phyloP scores from a whole-genome alignment of 306 rosid genomes.

The Canavalia ensiformis region DNA sequence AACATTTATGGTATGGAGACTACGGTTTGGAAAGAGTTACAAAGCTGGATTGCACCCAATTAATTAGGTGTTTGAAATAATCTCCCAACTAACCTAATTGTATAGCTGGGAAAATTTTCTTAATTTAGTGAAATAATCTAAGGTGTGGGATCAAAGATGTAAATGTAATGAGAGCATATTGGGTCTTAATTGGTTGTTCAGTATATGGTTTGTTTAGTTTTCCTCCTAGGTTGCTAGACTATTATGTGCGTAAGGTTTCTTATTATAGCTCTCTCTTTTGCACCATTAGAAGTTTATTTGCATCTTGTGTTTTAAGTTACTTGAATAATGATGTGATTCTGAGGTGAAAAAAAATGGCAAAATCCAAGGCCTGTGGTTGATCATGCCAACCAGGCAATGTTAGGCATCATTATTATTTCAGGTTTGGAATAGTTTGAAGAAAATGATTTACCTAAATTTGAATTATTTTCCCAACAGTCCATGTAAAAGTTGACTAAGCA shows the following conservation, averaged over 20 bases:
- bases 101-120: conserved; percentile 12
- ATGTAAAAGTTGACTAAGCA: conserved; percentile 29
- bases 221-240: conserved; percentile 28
- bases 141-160: conserved; percentile 21
- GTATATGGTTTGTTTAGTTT: conserved; percentile 41
- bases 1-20: conserved; percentile 7
- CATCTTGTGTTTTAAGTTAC: conserved; percentile 34
- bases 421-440: conserved; percentile 22
- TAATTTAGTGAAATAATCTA: conserved; percentile 26
- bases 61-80: conserved; percentile 32
- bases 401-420: conserved; percentile 37
- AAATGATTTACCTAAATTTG: conserved; percentile 18
- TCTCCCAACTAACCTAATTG: conserved; percentile 38
- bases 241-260: conserved; percentile 42
- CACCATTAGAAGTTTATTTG: conserved; percentile 34
- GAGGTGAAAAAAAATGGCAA: conserved; percentile 20
- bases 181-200: background rate
- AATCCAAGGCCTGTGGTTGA: background rate
- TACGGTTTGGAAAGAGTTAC: conserved; percentile 38
- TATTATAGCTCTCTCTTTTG: conserved; percentile 40
- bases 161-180: background rate
- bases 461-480: conserved; percentile 21
- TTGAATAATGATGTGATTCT: conserved; percentile 37
- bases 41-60: conserved; percentile 37
- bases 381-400: conserved; percentile 40